Evolutionary conservation across 2,329 filamentous ascomycete species (phyloP).

Genomic region (Sporothrix inflata): DNA sequence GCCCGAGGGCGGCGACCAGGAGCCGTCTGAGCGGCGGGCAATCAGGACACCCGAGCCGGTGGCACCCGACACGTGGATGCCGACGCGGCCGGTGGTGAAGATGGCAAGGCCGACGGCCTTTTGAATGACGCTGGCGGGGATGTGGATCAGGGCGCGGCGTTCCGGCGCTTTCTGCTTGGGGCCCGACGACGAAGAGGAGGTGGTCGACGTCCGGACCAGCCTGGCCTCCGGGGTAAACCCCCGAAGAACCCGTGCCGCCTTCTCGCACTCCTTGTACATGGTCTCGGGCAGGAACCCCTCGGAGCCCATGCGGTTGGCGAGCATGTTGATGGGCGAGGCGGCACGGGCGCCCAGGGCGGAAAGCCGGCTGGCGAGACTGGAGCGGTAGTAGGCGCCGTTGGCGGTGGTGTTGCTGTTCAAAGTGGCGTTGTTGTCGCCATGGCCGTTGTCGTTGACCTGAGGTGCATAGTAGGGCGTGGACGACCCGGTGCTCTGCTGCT

Average conservation of each 20-base stretch:
- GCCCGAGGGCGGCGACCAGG: slow-evolving; percentile 75
- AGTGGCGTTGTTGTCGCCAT: slow-evolving; percentile 18
- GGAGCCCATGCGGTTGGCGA: slow-evolving; percentile 79
- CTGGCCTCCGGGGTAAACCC: slow-evolving; percentile 60
- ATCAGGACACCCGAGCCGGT: slow-evolving; percentile 63
- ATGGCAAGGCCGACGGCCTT: slow-evolving; percentile 71
- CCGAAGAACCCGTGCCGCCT: slow-evolving; percentile 80
- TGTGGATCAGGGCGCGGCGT: slow-evolving; percentile 56
- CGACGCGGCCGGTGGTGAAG: slow-evolving; percentile 67
- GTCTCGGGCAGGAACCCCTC: slow-evolving; percentile 87
- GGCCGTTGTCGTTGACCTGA: slow-evolving; percentile 4
- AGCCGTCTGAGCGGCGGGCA: slow-evolving; percentile 58
- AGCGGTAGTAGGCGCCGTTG: slow-evolving; percentile 15
- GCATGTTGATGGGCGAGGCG: slow-evolving; percentile 75
- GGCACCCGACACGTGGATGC: slow-evolving; percentile 58
- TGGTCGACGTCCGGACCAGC: neutral
- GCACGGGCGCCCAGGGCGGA: slow-evolving; percentile 48
- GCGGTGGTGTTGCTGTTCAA: neutral
- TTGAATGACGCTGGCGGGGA: slow-evolving; percentile 62
- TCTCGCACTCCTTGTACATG: slow-evolving; percentile 87
- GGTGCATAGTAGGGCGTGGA: neutral
- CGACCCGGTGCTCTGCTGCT: neutral
- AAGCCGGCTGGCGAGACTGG: slow-evolving; percentile 38
- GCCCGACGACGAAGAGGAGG: neutral
- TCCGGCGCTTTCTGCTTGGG: neutral